These are phyloP conservation scores for Dissoconium aciculare DNA, from an alignment of 2,329 filamentous ascomycete species.

Conservation along the genomic window DNA sequence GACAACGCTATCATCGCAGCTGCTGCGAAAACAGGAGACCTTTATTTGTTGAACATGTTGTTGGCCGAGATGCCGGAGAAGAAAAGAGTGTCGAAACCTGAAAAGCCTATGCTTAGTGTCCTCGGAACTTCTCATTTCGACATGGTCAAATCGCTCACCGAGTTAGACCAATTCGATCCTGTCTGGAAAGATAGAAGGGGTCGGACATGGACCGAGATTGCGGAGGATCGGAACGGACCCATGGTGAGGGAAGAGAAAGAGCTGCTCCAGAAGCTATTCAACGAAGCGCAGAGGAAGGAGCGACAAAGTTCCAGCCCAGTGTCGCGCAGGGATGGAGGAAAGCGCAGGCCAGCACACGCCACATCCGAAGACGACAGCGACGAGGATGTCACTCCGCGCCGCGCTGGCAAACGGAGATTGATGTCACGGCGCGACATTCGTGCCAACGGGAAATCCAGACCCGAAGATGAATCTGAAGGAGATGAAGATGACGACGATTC, in stretches of 20 bases:
- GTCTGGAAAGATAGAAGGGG: conserved; percentile 57
- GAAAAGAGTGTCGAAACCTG: conserved; percentile 50
- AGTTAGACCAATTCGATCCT: conserved; percentile 55
- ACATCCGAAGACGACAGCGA: conserved; percentile 5
- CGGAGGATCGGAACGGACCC: conserved; percentile 65
- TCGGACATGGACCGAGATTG: conserved; percentile 75
- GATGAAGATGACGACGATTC: conserved; percentile 10
- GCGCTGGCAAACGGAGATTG: conserved; percentile 6
- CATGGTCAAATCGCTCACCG: conserved; percentile 47
- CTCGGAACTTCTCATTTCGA: conserved; percentile 80
- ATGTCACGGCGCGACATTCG: conserved; percentile 1
- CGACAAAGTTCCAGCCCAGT: conserved; percentile 24
- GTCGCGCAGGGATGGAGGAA: conserved; percentile 19
- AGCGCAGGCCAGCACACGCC: conserved; percentile 13
- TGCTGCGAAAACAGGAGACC: conserved; percentile 81
- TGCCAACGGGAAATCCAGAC: conserved; percentile 1
- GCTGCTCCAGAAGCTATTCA: conserved; percentile 60
- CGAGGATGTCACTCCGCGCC: conserved; percentile 6
- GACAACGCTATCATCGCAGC: conserved; percentile 82
- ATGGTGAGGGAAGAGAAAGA: conserved; percentile 83
- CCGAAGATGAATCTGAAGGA: conserved; percentile 4
- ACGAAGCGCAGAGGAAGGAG: conserved; percentile 29
- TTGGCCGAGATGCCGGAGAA: conserved; percentile 43
- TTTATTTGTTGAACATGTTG: conserved; percentile 65
- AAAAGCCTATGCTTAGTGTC: conserved; percentile 85